Evolutionary conservation across 345 rosid genomes (phyloP).

Genomic region (Bruguiera parviflora): DNA sequence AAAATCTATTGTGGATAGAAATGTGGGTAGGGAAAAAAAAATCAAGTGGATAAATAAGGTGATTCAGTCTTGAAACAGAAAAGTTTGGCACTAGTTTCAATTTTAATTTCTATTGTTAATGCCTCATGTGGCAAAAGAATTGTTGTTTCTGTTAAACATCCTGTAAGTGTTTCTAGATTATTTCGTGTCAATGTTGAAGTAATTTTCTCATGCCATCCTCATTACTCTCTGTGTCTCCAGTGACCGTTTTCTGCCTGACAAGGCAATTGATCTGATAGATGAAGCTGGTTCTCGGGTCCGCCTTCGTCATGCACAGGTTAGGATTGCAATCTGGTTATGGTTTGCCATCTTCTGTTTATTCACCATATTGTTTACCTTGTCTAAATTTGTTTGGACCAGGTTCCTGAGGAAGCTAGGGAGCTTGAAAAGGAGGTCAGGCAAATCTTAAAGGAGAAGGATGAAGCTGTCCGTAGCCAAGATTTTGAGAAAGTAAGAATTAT

Average conservation of each 20-base stretch:
- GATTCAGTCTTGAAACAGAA: too few relatives aligned
- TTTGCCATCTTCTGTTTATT: not conserved
- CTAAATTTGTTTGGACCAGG: conserved; percentile 34
- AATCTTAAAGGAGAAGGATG: conserved; percentile 92
- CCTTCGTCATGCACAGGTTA: conserved; percentile 93
- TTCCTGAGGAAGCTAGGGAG: conserved; percentile 98
- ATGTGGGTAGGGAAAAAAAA: too few relatives aligned
- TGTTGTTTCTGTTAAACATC: too few relatives aligned
- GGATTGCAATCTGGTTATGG: conserved; percentile 9
- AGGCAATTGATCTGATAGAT: conserved; percentile 98
- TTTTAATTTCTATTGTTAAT: too few relatives aligned
- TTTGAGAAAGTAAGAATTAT: conserved; percentile 74
- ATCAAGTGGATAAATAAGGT: too few relatives aligned
- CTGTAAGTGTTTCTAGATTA: not conserved
- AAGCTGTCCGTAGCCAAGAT: conserved; percentile 94
- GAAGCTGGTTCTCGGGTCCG: conserved; percentile 99
- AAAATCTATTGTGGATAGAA: too few relatives aligned
- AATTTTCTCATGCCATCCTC: not conserved
- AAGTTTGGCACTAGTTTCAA: too few relatives aligned
- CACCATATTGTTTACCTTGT: not conserved
- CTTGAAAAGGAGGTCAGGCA: conserved; percentile 95
- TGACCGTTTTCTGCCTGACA: conserved; percentile 98
- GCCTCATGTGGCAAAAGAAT: too few relatives aligned
- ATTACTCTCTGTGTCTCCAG: conserved; percentile 31
- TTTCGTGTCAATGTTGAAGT: not conserved